Evolutionary conservation across 176 grass and related monocot species (phyloP).

Genomic region (Paspalum vaginatum): DNA sequence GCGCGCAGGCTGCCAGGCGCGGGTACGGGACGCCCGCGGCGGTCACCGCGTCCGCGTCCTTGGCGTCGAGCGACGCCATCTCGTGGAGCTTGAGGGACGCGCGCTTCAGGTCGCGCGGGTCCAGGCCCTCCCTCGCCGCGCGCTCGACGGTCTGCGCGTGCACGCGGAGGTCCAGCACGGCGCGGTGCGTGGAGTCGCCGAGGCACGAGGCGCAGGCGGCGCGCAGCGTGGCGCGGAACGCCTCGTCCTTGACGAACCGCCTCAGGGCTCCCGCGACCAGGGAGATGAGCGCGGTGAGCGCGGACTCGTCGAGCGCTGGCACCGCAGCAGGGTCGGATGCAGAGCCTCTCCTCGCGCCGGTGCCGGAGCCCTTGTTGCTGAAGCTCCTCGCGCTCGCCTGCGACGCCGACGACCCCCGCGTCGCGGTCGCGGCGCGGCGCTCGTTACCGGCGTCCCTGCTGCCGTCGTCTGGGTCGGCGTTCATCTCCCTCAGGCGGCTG

Average conservation of each 20-base stretch:
- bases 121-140: conserved; percentile 24
- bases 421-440: background rate
- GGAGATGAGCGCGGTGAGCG: conserved; percentile 53
- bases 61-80: background rate
- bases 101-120: conserved; percentile 55
- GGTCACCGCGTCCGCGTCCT: conserved; percentile 35
- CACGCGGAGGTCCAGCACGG: conserved; percentile 53
- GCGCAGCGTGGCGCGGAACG: conserved; percentile 51
- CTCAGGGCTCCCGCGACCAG: conserved; percentile 42
- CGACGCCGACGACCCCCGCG: conserved; percentile 37
- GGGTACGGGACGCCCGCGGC: conserved; percentile 17
- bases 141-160: conserved; percentile 52
- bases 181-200: conserved; percentile 43
- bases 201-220: conserved; percentile 46
- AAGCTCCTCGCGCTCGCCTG: conserved; percentile 12
- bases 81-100: conserved; percentile 43
- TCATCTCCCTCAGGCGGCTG: conserved; percentile 24
- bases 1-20: conserved; percentile 48
- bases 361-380: conserved; percentile 5
- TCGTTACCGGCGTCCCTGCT: background rate
- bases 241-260: conserved; percentile 39
- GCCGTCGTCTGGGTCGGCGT: background rate
- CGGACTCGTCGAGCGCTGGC: conserved; percentile 58
- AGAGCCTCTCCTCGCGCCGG: background rate
- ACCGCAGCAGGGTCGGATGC: background rate